A percentile compares a stretch with the other conserved stretches of the same genome.
Conservation (phyloP, 2,329 filamentous ascomycete genomes). For the Sporothrix euskadiensis region DNA sequence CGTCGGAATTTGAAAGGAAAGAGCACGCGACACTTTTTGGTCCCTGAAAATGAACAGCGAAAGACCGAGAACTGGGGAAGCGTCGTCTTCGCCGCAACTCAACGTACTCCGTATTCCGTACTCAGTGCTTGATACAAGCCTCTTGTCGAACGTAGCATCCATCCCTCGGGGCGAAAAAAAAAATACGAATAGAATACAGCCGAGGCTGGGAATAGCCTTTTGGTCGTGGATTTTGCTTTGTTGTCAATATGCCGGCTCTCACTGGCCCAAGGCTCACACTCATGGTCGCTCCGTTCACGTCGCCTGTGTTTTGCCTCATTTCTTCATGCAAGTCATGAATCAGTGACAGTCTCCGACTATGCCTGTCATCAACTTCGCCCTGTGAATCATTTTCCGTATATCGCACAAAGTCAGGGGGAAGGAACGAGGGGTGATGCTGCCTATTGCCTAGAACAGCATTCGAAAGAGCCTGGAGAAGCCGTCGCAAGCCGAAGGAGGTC, state of each 20-base stretch:
- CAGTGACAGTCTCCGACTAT: background rate
- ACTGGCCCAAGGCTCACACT: background rate
- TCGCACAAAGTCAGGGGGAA: background rate
- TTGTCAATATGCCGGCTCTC: background rate
- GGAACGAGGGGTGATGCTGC: background rate
- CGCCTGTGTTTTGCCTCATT: background rate
- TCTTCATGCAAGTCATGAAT: background rate
- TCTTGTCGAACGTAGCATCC: background rate
- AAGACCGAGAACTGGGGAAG: background rate
- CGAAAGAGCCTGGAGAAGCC: constrained; percentile 8
- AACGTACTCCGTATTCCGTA: background rate
- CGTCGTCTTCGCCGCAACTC: background rate
- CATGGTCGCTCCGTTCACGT: background rate
- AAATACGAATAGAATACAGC: background rate
- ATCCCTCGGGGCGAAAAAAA: background rate
- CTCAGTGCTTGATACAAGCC: background rate
- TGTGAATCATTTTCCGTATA: background rate
- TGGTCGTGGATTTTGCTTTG: background rate
- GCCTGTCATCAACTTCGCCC: background rate
- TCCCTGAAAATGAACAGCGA: constrained; percentile 17
- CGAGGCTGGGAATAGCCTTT: background rate
- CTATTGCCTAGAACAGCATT: background rate
- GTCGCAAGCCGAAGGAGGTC: constrained; percentile 23
- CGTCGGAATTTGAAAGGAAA: background rate
- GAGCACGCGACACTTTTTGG: constrained; percentile 15